Percentiles rank a stretch among this genome's conserved stretches.
Conservation (phyloP, 78 protist genomes). For the Creolimax fragrantissima region DNA sequence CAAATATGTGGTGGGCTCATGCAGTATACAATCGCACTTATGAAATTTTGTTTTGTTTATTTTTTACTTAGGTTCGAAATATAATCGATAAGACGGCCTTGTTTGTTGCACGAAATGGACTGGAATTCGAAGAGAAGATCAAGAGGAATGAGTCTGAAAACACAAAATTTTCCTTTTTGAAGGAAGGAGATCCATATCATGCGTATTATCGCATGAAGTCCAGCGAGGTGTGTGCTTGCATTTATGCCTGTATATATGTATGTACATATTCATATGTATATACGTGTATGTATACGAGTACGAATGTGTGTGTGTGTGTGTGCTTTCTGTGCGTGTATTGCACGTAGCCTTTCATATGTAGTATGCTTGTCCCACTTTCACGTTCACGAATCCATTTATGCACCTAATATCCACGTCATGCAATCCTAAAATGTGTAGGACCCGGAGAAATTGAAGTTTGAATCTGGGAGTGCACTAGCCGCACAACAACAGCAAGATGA, state of each 20-base stretch:
- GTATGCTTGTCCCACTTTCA: not conserved
- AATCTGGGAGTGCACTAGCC: not conserved
- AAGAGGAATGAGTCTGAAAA: conserved; percentile 21
- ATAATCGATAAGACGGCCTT: conserved; percentile 60
- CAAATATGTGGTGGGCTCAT: not conserved
- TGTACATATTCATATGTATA: not conserved
- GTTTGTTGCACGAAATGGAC: conserved; percentile 59
- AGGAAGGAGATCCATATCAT: conserved; percentile 37
- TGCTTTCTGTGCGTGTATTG: not conserved
- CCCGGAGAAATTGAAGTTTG: not conserved
- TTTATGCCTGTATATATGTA: not conserved
- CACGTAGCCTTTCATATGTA: not conserved
- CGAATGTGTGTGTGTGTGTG: not conserved
- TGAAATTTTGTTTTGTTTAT: not conserved
- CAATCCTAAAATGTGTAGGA: not conserved
- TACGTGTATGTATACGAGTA: not conserved
- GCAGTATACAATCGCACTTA: not conserved
- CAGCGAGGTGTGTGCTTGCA: not conserved
- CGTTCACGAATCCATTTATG: not conserved
- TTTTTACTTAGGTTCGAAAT: not conserved
- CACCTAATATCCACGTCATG: not conserved
- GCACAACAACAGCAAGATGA: not conserved
- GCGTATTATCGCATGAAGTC: conserved; percentile 34
- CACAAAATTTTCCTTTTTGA: conserved; percentile 49
- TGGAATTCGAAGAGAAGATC: conserved; percentile 45